Evolutionary conservation across 2,329 filamentous ascomycete species (phyloP).

Genomic region (Cryphonectria radicalis): DNA sequence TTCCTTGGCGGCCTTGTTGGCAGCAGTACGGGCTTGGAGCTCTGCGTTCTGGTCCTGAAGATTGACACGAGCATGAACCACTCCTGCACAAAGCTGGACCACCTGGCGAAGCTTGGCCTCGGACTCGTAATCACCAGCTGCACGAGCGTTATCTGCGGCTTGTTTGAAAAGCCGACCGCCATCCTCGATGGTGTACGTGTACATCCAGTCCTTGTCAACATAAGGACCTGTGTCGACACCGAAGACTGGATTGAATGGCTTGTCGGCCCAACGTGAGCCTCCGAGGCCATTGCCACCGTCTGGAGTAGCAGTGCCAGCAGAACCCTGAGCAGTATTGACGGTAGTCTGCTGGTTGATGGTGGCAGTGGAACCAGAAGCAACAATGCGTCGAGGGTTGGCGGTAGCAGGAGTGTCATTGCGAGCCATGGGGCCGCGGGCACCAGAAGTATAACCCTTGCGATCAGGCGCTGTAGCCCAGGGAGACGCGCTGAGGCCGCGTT

Average conservation of each 20-base stretch:
- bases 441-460: too few species aligned
- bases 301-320: neutral
- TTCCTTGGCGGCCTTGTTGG: neutral
- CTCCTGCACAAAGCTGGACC: neutral
- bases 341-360: neutral
- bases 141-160: constrained; percentile 7
- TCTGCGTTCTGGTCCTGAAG: constrained; percentile 1
- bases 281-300: neutral
- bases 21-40: neutral
- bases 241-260: constrained; percentile 1
- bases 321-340: neutral
- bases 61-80: neutral
- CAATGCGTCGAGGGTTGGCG: neutral
- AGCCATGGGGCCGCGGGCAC: neutral
- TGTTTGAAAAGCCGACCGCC: neutral
- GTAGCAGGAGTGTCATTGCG: neutral
- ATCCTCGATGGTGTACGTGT: constrained; percentile 9
- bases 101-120: constrained; percentile 15
- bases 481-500: neutral
- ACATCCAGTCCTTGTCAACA: constrained; percentile 6
- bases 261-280: neutral
- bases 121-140: neutral
- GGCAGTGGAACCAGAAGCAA: neutral
- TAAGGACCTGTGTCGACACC: neutral
- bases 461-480: constrained; percentile 2